These are phyloP conservation scores for Jimgerdemannia flammicorona DNA, from an alignment of 192 early-diverging fungal genomes.

Conservation along the genomic window DNA sequence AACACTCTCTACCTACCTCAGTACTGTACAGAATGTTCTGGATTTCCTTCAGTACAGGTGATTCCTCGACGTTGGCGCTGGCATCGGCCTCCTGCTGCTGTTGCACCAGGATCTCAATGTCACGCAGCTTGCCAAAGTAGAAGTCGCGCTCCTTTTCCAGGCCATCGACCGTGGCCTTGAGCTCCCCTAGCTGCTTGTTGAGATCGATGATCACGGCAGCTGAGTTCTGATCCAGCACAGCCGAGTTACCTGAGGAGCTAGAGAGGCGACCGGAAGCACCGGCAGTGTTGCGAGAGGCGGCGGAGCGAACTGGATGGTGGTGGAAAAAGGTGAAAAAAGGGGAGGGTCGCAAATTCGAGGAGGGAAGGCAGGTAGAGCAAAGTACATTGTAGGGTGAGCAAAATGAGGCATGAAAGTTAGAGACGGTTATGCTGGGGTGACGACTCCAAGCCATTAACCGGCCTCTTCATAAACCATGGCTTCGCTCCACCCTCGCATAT, in stretches of 20 bases:
- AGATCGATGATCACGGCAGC: slow-evolving; percentile 65
- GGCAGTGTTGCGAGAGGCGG: background rate
- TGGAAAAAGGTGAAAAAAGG: background rate
- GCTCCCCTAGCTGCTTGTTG: slow-evolving; percentile 72
- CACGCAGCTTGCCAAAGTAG: slow-evolving; percentile 91
- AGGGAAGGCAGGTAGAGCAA: too few relatives aligned
- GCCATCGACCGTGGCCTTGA: slow-evolving; percentile 84
- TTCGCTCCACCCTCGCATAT: too few relatives aligned
- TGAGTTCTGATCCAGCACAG: slow-evolving; percentile 46
- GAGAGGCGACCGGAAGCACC: slow-evolving; percentile 19
- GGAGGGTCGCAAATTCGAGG: too few relatives aligned
- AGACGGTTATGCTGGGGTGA: too few relatives aligned
- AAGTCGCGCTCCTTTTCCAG: slow-evolving; percentile 97
- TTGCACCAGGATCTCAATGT: slow-evolving; percentile 93
- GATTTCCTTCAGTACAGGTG: slow-evolving; percentile 67
- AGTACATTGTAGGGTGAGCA: too few relatives aligned
- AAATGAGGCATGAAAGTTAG: too few relatives aligned
- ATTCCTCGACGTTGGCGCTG: slow-evolving; percentile 47
- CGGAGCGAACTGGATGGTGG: background rate
- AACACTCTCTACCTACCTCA: slow-evolving; percentile 45
- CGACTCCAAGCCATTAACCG: too few relatives aligned
- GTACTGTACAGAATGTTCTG: slow-evolving; percentile 91
- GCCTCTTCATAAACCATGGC: too few relatives aligned
- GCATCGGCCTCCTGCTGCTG: slow-evolving; percentile 65
- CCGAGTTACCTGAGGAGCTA: slow-evolving; percentile 15